Conservation (phyloP, 805 yeast species). For the Barnettozyma pratensis region DNA sequence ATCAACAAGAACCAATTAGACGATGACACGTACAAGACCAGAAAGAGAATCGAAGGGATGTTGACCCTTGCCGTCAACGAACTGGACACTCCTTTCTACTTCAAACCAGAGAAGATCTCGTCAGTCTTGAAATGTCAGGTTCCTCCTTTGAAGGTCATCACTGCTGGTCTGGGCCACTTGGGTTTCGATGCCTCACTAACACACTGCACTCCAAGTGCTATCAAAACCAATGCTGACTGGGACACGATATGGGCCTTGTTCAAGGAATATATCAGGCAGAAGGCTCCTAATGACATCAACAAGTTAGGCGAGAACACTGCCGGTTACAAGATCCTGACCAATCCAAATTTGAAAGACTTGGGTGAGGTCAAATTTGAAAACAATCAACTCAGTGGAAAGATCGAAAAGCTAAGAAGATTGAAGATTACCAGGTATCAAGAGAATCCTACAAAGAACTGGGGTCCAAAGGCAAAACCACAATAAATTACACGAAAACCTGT, state of each 20-base stretch:
- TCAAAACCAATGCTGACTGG: constrained; percentile 91
- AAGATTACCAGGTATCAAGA: constrained; percentile 86
- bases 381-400: constrained; percentile 49
- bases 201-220: constrained; percentile 79
- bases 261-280: constrained; percentile 52
- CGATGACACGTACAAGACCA: constrained; percentile 64
- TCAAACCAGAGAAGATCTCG: constrained; percentile 72
- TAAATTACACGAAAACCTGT: constrained; percentile 1
- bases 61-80: constrained; percentile 76
- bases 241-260: constrained; percentile 68
- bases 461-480: constrained; percentile 82
- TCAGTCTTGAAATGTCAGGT: constrained; percentile 77
- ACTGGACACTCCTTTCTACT: constrained; percentile 70
- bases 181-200: constrained; percentile 83
- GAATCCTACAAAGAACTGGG: constrained; percentile 95
- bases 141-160: constrained; percentile 67
- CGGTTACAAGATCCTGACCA: constrained; percentile 54
- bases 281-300: constrained; percentile 32
- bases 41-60: constrained; percentile 88
- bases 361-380: constrained; percentile 51
- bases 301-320: constrained; percentile 39
- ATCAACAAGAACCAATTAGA: constrained; percentile 44
- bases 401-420: constrained; percentile 61
- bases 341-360: constrained; percentile 30
- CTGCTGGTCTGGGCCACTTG: constrained; percentile 77